Evolutionary conservation across 495 filamentous ascomycete genomes (phyloP).

Genomic region (Margaritispora aquatica): DNA sequence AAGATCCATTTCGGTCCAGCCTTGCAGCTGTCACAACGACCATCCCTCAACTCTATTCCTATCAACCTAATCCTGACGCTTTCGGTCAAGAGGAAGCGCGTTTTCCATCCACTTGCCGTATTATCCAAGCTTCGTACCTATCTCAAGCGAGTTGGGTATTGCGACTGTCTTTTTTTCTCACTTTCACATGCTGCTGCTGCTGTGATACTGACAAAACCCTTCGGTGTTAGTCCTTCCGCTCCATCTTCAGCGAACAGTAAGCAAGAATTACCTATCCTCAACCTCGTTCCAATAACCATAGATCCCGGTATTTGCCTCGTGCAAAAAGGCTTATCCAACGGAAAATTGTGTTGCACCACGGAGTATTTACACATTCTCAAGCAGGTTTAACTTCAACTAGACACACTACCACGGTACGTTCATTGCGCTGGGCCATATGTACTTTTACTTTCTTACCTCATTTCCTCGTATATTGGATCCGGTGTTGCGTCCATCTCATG

Average conservation of each 20-base stretch:
- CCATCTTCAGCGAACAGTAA: neutral
- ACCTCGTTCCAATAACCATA: neutral
- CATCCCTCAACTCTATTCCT: neutral
- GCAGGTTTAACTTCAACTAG: neutral
- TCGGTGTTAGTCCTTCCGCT: neutral
- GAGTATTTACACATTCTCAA: neutral
- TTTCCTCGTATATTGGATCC: slow-evolving; percentile 2
- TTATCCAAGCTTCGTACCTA: neutral
- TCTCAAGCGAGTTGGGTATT: neutral
- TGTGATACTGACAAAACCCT: neutral
- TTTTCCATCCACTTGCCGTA: neutral
- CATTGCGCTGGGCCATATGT: no score
- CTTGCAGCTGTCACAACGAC: neutral
- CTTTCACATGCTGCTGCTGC: neutral
- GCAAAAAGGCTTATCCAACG: neutral
- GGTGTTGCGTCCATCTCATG: slow-evolving; percentile 19
- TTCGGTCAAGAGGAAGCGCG: slow-evolving; percentile 1
- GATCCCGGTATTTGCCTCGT: neutral
- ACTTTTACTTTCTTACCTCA: neutral
- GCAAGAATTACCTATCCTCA: neutral
- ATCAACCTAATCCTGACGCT: neutral
- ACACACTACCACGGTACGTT: neutral
- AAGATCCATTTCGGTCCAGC: neutral
- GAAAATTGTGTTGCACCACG: neutral
- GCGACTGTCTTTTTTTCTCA: neutral